phyloP scores from a whole-genome alignment of 1,284 basidiomycete species.

The Pseudozyma hubeiensis region DNA sequence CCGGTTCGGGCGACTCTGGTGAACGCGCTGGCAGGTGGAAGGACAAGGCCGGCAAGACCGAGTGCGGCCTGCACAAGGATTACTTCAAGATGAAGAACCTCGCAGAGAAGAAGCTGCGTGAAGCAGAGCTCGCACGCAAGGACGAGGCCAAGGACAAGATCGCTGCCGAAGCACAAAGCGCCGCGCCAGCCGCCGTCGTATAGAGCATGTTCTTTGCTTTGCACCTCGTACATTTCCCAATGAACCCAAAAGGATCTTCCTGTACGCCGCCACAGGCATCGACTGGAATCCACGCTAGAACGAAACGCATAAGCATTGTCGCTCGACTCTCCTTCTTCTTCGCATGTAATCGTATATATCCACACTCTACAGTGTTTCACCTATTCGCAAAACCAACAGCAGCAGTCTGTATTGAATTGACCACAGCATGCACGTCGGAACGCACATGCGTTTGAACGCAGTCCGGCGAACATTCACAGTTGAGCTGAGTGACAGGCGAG shows the following conservation, averaged over 20 bases:
- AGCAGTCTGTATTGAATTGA: too few relatives aligned
- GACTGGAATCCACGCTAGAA: too few relatives aligned
- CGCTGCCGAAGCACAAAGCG: constrained; percentile 7
- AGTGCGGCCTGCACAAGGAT: constrained; percentile 86
- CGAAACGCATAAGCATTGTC: too few relatives aligned
- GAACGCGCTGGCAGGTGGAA: constrained; percentile 94
- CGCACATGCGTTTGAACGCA: too few relatives aligned
- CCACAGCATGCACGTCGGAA: too few relatives aligned
- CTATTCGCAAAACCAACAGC: too few relatives aligned
- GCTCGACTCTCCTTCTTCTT: too few relatives aligned
- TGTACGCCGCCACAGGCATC: neutral
- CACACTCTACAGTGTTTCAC: too few relatives aligned
- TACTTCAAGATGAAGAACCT: constrained; percentile 66
- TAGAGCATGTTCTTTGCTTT: neutral
- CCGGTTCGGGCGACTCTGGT: constrained; percentile 72
- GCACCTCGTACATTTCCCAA: too few relatives aligned
- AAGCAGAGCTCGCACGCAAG: constrained; percentile 60
- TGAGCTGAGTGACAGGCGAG: too few relatives aligned
- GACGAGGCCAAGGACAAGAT: constrained; percentile 52
- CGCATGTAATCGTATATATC: too few relatives aligned
- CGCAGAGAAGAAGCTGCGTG: constrained; percentile 62
- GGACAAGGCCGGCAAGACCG: constrained; percentile 85
- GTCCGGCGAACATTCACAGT: too few relatives aligned
- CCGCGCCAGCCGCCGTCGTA: constrained; percentile 5
- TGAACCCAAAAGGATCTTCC: neutral